Evolutionary conservation across 257 asterid species (phyloP).

Genomic region (Cordia subcordata): DNA sequence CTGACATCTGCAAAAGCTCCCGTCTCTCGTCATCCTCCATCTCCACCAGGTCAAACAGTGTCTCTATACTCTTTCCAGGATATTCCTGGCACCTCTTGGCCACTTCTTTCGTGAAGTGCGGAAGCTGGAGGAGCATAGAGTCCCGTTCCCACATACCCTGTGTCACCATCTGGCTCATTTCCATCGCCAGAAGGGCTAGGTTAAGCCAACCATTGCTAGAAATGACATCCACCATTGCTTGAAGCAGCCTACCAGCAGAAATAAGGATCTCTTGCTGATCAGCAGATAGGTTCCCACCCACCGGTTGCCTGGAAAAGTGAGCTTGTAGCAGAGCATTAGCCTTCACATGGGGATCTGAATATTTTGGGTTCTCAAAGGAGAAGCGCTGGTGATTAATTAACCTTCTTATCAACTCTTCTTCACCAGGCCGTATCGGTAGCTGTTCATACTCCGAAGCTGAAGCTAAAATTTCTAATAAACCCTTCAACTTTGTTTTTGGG

Average conservation of each 20-base stretch:
- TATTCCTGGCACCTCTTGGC: constrained; percentile 35
- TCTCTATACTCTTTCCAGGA: constrained; percentile 33
- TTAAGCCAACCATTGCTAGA: constrained; percentile 41
- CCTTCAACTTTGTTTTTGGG: constrained; percentile 37
- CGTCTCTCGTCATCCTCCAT: constrained; percentile 39
- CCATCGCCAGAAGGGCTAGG: constrained; percentile 37
- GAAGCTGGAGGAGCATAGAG: constrained; percentile 37
- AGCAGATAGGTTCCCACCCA: constrained; percentile 31
- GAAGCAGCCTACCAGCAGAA: constrained; percentile 30
- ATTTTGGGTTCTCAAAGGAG: constrained; percentile 30
- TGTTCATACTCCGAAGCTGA: constrained; percentile 39
- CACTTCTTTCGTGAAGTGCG: constrained; percentile 36
- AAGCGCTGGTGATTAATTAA: constrained; percentile 37
- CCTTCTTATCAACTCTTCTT: constrained; percentile 37
- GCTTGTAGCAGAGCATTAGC: constrained; percentile 42
- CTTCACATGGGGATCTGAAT: constrained; percentile 34
- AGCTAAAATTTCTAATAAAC: constrained; percentile 34
- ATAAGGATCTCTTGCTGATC: constrained; percentile 36
- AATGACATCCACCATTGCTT: constrained; percentile 43
- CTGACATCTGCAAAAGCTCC: constrained; percentile 34
- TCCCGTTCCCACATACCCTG: constrained; percentile 43
- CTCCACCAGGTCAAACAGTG: constrained; percentile 35
- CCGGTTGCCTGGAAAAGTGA: constrained; percentile 31
- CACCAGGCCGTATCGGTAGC: constrained; percentile 38
- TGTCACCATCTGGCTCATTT: constrained; percentile 41